Base-by-base conservation (phyloP, 345 rosid genomes). In the Trapa bicornis region DNA sequence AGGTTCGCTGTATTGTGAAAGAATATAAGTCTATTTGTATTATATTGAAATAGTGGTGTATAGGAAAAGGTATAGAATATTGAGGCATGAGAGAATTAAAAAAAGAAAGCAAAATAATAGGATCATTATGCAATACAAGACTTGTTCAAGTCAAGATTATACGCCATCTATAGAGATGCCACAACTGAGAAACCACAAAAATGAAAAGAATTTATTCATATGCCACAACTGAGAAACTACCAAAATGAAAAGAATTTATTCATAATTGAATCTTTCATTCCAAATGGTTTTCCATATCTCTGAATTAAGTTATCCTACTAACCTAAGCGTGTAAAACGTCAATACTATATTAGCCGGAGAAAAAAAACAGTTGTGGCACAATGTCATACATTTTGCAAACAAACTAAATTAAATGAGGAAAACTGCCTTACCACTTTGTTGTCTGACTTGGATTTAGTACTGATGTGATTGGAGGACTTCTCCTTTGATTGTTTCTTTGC, bases 361-460 rank as follows among this genome's bases (percentile, higher is more conserved):
- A 14, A 50, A 11, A 1, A 11, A 45, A 41, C 29, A 22, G 29
- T 22, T 22, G 29, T 22, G 29, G 29, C 29, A 22, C 29, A 22
- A 22, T 22, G 29, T 22, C 0, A 22, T 22, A 22, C 29, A 22
- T 22, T 22, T 45, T 2, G 48, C 48, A 45, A 45, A 45, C 11
- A 45, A 45, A 45, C 11, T 45, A 45, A 22, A 45, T 22, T 22
- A 45, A 11, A 45, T 68, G 37, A 53, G 42, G 60, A 4, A 54
- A 43, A 22, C 54, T 38, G 7, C 52, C 61, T 54, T 75, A 76
- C 79, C 71, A 6, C 63, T 75, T 80, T 80, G 67, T 80, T 54
- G 74, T 73, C 79, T 64, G 83, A 77, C 72, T 83, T 85, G 61
- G 88, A 76, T 71, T 82, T 83, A 82, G 69, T 79, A 78, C 79